Evolutionary conservation across 768 basidiomycete genomes (phyloP), one percentile per base, ranked within the genome.

Genomic region (Postia placenta): DNA sequence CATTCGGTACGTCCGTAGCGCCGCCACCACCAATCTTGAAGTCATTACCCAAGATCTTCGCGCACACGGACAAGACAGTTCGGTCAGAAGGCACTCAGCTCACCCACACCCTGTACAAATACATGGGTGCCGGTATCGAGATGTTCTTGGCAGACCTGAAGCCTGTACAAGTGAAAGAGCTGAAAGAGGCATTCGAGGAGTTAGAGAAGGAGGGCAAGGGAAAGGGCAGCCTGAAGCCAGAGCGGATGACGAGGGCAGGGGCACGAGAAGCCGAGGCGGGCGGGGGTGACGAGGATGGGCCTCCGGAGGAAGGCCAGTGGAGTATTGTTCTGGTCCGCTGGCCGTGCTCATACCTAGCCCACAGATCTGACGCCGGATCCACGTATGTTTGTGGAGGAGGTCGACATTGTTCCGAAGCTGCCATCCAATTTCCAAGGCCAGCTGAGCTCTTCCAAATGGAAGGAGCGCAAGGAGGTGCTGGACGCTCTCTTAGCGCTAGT

Each of bases 401-500:
- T 91, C 35, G 79, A 93, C 61, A 81, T 96, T 48, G 72, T 84
- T 19, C 65, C 80, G 2, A 85, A 85, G 55, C 74, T 97, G 37
- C 87, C 96, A 0, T 64, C 79, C 2, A 83, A 83, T 48, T 73
- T 97, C 52, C 80, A 88, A 50, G 72, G 82, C 2, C 72, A 77
- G 44, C 74, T 99, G 43, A 78, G 83, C 20, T 98, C 96, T 3
- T 82, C 91, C 0, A 97, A 98, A 67, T 99, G 96, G 96, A 98
- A 99, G 62, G 96, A 99, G 56, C 81, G 92, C 35, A 93, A 97
- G 61, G 89, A 94, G 58, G 87, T 80, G 2, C 71, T 98, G 26
- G 93, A 96, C 55, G 90, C 91, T 23, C 74, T 95, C 20, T 73
- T 82, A 39, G 77, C 78, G 2, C 67, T 91, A 28, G 67, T 98